Conservation (phyloP, 1,139 yeast species). For the Zygoascus meyerae region DNA sequence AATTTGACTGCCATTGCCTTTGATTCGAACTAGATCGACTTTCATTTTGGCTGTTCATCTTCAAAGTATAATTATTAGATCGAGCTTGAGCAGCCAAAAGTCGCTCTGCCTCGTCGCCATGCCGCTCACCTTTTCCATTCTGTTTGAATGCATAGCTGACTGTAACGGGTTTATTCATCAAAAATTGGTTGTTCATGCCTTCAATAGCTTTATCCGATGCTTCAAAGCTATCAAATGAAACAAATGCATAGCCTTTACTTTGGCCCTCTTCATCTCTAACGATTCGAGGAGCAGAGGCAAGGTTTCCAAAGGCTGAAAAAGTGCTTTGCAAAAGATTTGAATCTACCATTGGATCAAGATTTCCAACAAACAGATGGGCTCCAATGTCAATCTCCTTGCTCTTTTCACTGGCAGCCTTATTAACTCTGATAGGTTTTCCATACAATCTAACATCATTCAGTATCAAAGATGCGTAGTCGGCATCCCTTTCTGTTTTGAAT, state of each 20-base stretch:
- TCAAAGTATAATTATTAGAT: slow-evolving; percentile 29
- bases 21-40: no score
- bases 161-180: slow-evolving; percentile 60
- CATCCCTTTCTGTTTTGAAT: slow-evolving; percentile 54
- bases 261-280: slow-evolving; percentile 48
- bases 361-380: slow-evolving; percentile 70
- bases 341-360: slow-evolving; percentile 65
- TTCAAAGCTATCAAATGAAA: slow-evolving; percentile 56
- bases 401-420: slow-evolving; percentile 41
- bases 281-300: slow-evolving; percentile 49
- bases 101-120: slow-evolving; percentile 80
- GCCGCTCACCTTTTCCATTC: slow-evolving; percentile 51
- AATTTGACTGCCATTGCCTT: no score
- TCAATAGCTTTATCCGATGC: slow-evolving; percentile 68
- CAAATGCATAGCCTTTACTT: slow-evolving; percentile 61
- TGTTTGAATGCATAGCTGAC: slow-evolving; percentile 72
- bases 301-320: slow-evolving; percentile 64
- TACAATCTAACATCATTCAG: slow-evolving; percentile 59
- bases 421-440: slow-evolving; percentile 59
- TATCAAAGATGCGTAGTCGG: slow-evolving; percentile 61
- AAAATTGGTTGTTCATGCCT: slow-evolving; percentile 59
- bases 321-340: slow-evolving; percentile 53
- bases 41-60: background rate
- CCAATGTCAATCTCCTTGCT: slow-evolving; percentile 49
- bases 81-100: slow-evolving; percentile 63